phyloP scores from a whole-genome alignment of 768 basidiomycete genomes.

The Lactarius evosmus region DNA sequence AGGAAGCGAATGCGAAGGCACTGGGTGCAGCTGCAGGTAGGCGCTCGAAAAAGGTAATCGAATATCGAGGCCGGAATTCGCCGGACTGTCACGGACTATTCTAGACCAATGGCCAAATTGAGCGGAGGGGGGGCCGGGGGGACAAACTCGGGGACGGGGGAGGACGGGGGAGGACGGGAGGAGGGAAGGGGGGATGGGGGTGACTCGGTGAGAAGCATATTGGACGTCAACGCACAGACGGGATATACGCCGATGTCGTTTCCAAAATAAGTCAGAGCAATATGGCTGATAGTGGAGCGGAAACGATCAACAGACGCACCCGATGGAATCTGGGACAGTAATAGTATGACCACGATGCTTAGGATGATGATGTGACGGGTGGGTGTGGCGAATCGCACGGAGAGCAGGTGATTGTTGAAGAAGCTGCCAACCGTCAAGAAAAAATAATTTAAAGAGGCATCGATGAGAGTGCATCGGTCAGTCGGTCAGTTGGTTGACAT shows the following conservation, averaged over 20 bases:
- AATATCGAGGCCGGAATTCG: slow-evolving; percentile 3
- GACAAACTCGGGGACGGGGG: too few species aligned
- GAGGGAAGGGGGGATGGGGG: too few species aligned
- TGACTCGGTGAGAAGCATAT: too few species aligned
- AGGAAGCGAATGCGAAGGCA: background rate
- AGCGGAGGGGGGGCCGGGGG: too few species aligned
- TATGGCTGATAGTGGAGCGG: background rate
- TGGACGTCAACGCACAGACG: background rate
- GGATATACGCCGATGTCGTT: slow-evolving; percentile 1
- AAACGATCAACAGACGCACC: background rate
- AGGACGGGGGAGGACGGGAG: too few species aligned
- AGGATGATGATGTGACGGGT: background rate
- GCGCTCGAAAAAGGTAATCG: slow-evolving; percentile 13
- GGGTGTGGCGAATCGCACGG: background rate
- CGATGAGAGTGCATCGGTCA: background rate
- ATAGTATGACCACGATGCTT: background rate
- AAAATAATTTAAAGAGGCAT: slow-evolving; percentile 1
- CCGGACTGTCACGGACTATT: slow-evolving; percentile 16
- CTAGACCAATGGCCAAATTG: slow-evolving; percentile 2
- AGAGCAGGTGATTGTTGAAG: slow-evolving; percentile 2
- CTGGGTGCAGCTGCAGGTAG: background rate
- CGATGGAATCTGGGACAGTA: background rate
- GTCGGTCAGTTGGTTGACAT: slow-evolving; percentile 3
- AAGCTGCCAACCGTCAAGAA: background rate
- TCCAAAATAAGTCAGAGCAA: background rate